Conservation (phyloP, 139 green algal genomes). For the Micractinium sp. region DNA sequence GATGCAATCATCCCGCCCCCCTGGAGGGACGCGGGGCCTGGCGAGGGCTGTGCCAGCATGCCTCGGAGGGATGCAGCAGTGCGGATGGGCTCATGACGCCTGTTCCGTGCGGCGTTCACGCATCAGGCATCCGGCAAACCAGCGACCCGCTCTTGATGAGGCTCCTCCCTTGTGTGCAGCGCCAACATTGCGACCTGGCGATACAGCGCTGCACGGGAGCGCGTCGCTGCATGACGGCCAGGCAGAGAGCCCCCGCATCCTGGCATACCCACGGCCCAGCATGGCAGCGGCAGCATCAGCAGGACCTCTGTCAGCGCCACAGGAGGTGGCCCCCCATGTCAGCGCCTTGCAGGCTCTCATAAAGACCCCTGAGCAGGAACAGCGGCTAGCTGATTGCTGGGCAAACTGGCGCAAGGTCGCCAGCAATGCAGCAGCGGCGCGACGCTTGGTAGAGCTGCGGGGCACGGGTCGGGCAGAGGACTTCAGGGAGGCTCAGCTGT, state of each 20-base stretch:
- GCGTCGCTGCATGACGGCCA: not conserved
- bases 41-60: no score
- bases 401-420: not conserved
- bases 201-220: no score
- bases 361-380: not conserved
- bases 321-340: not conserved
- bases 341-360: not conserved
- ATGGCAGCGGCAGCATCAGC: not conserved
- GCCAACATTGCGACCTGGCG: no score
- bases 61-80: no score
- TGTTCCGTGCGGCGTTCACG: no score
- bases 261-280: not conserved
- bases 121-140: not conserved
- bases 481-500: not conserved
- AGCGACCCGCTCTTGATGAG: not conserved
- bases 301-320: not conserved
- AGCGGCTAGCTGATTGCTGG: not conserved
- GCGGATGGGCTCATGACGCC: no score
- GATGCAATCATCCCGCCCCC: no score
- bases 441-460: not conserved
- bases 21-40: no score
- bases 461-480: not conserved
- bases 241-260: conserved; percentile 8
- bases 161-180: no score
- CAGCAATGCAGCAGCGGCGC: not conserved